phyloP scores from a whole-genome alignment of 2,329 filamentous ascomycete genomes.

The Penicillium brasilianum region DNA sequence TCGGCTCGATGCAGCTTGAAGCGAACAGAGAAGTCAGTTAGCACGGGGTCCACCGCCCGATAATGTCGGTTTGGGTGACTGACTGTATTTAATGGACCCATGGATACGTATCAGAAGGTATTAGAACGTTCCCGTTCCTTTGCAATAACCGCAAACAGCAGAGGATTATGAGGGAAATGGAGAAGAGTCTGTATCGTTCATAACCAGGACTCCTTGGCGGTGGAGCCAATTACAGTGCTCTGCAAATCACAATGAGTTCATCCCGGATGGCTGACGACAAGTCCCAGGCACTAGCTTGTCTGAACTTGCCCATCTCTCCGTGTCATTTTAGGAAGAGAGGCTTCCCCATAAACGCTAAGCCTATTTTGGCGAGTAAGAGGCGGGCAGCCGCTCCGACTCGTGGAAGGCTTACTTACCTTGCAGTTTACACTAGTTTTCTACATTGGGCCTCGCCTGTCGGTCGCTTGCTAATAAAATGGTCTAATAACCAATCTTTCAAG shows the following conservation, averaged over 20 bases:
- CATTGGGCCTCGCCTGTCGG: neutral
- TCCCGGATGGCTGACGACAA: neutral
- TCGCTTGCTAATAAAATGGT: neutral
- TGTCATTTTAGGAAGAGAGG: conserved; percentile 1
- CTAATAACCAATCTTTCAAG: neutral
- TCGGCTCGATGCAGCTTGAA: conserved; percentile 1
- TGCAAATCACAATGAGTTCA: neutral
- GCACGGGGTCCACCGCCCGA: neutral
- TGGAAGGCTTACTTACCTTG: neutral
- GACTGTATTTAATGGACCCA: neutral
- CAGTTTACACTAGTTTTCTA: neutral
- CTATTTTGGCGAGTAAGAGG: neutral
- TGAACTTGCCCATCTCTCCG: neutral
- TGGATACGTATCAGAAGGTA: neutral
- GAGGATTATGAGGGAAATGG: neutral
- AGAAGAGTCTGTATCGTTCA: neutral
- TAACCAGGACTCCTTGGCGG: neutral
- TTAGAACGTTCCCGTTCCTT: neutral
- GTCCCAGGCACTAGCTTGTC: neutral
- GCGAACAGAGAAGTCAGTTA: neutral
- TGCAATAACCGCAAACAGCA: neutral
- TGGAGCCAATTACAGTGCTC: neutral
- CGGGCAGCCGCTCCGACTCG: neutral
- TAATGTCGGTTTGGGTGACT: neutral
- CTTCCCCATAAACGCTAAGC: conserved; percentile 7